A percentile compares a stretch with the other conserved stretches of the same genome.
These are phyloP conservation scores for Fusarium beomiforme DNA, from an alignment of 2,329 filamentous ascomycete genomes.

Conservation along the genomic window DNA sequence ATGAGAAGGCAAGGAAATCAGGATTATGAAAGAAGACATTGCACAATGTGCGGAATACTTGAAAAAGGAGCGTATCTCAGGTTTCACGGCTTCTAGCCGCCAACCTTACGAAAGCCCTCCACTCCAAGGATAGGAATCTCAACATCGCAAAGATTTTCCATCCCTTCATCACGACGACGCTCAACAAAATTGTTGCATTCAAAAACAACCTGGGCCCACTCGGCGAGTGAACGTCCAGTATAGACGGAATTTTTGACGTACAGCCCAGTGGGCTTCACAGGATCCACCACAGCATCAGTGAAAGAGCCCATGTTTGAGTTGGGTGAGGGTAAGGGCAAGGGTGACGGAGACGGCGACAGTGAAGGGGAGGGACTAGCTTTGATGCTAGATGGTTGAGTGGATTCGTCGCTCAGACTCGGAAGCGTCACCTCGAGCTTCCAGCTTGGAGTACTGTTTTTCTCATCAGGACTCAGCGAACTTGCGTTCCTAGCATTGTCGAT, in stretches of 20 bases:
- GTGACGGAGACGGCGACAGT: constrained; percentile 16
- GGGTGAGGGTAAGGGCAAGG: constrained; percentile 23
- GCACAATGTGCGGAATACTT: background rate
- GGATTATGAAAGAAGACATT: constrained; percentile 6
- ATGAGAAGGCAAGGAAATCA: constrained; percentile 11
- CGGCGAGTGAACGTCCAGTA: constrained; percentile 77
- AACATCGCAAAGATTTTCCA: constrained; percentile 71
- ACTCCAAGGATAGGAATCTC: constrained; percentile 62
- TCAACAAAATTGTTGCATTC: constrained; percentile 88
- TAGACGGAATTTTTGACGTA: constrained; percentile 65
- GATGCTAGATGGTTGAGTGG: background rate
- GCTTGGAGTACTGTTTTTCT: constrained; percentile 29
- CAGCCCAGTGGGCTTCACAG: constrained; percentile 58
- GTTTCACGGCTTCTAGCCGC: constrained; percentile 38
- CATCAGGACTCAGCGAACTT: constrained; percentile 48
- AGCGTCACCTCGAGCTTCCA: constrained; percentile 36
- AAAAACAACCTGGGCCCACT: constrained; percentile 79
- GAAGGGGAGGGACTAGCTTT: constrained; percentile 18
- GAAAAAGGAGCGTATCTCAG: background rate
- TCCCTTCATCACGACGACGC: constrained; percentile 77
- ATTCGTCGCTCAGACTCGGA: constrained; percentile 31
- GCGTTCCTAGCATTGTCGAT: constrained; percentile 64
- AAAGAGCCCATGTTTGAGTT: constrained; percentile 37
- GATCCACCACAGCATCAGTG: constrained; percentile 49
- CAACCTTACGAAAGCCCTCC: constrained; percentile 54